These are phyloP conservation scores for Diaporthe vaccinii DNA, from an alignment of 2,329 filamentous ascomycete species.

Conservation along the genomic window DNA sequence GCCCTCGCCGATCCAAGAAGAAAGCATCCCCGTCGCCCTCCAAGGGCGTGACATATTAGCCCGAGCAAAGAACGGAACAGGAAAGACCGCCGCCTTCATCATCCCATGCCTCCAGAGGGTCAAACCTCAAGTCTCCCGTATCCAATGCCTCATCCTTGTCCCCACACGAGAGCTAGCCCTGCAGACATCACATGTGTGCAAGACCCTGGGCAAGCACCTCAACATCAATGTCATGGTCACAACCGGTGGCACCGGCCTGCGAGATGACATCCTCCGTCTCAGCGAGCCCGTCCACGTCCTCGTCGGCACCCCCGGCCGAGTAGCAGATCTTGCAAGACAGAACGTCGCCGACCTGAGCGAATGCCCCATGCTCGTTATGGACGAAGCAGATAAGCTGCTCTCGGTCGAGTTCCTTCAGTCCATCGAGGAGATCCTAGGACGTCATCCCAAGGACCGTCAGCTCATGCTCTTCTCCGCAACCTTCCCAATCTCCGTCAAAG, in stretches of 20 bases:
- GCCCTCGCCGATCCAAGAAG: slow-evolving; percentile 98
- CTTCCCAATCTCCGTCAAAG: slow-evolving; percentile 96
- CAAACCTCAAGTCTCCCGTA: slow-evolving; percentile 96
- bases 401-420: slow-evolving; percentile 97
- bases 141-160: slow-evolving; percentile 95
- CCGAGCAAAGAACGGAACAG: slow-evolving; percentile 97
- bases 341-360: slow-evolving; percentile 95
- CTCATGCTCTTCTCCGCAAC: slow-evolving; percentile 99
- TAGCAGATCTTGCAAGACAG: slow-evolving; percentile 95
- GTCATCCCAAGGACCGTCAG: slow-evolving; percentile 97
- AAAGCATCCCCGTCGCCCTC: slow-evolving; percentile 95
- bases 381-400: slow-evolving; percentile 97
- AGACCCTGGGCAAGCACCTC: slow-evolving; percentile 96
- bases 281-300: slow-evolving; percentile 97
- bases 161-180: slow-evolving; percentile 97
- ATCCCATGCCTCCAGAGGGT: slow-evolving; percentile 96
- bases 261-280: slow-evolving; percentile 96
- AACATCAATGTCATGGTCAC: slow-evolving; percentile 99
- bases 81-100: slow-evolving; percentile 98
- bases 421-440: slow-evolving; percentile 94
- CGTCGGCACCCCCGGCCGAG: slow-evolving; percentile 95
- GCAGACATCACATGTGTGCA: slow-evolving; percentile 99
- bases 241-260: slow-evolving; percentile 93
- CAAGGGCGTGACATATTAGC: slow-evolving; percentile 96
- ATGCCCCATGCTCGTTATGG: slow-evolving; percentile 99